phyloP scores from a whole-genome alignment of 202 grass and related monocot genomes.

The Elaeis oleifera region DNA sequence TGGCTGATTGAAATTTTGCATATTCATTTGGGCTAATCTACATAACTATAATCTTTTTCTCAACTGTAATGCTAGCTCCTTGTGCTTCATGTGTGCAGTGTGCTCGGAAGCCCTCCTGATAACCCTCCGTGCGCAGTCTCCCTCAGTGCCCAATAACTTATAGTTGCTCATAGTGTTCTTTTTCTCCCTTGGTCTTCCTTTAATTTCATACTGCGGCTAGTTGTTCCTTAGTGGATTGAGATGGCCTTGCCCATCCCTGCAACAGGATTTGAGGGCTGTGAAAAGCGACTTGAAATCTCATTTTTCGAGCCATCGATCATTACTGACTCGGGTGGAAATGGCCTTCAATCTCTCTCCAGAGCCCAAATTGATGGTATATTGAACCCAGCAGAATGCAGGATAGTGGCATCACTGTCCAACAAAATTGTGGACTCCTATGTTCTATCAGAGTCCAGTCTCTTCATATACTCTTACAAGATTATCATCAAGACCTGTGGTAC shows the following conservation, averaged over 20 bases:
- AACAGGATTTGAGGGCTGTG: neutral
- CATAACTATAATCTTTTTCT: no score
- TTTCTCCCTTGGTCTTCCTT: no score
- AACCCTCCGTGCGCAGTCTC: no score
- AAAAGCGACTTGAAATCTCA: constrained; percentile 1
- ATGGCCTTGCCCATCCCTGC: neutral
- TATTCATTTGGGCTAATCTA: no score
- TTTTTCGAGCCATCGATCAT: neutral
- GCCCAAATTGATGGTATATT: neutral
- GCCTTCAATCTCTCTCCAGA: neutral
- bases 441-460: constrained; percentile 11
- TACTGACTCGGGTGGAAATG: no score
- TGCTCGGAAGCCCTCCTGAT: no score
- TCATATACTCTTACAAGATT: constrained; percentile 4
- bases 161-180: no score
- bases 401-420: constrained; percentile 4
- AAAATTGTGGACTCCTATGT: neutral
- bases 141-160: no score
- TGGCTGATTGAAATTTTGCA: no score
- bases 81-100: no score
- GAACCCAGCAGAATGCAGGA: neutral
- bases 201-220: no score
- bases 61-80: no score
- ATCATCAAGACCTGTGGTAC: constrained; percentile 12
- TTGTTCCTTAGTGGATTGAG: neutral